Percentiles rank a stretch among this genome's conserved stretches.
Conservation (phyloP, 2,329 filamentous ascomycete genomes). For the Trichoderma simmonsii region DNA sequence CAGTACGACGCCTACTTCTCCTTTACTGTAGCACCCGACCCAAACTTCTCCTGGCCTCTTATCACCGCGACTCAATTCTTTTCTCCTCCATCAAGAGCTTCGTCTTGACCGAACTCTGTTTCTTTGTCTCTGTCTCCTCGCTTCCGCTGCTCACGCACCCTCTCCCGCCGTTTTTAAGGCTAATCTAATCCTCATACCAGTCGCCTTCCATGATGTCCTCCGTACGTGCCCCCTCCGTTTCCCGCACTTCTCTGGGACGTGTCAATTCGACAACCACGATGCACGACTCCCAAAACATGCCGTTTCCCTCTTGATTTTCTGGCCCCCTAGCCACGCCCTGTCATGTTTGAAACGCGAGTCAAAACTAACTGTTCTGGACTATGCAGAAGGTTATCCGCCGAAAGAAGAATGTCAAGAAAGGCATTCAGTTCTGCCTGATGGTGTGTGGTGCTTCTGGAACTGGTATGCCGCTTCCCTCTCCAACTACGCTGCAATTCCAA, state of each 20-base stretch:
- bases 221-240: conserved; percentile 3
- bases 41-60: conserved; percentile 16
- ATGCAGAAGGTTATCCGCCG: conserved; percentile 90
- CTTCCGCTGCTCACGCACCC: conserved; percentile 8
- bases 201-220: conserved; percentile 27
- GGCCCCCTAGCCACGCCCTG: neutral
- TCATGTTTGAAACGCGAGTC: neutral
- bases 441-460: conserved; percentile 98
- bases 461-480: conserved; percentile 55
- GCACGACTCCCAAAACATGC: neutral
- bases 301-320: neutral
- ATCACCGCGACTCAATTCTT: conserved; percentile 18
- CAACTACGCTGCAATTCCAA: neutral
- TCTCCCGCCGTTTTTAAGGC: conserved; percentile 9
- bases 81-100: conserved; percentile 17
- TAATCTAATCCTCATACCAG: neutral
- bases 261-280: neutral
- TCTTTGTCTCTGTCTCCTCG: conserved; percentile 14
- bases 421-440: conserved; percentile 99
- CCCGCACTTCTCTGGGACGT: neutral
- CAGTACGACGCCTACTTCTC: conserved; percentile 18
- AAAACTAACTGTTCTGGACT: neutral
- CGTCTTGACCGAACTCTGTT: conserved; percentile 3
- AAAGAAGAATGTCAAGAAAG: conserved; percentile 99
- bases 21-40: conserved; percentile 18